These are phyloP conservation scores for Venturiaceae sp. DNA, from an alignment of 2,329 filamentous ascomycete species.

Conservation along the genomic window DNA sequence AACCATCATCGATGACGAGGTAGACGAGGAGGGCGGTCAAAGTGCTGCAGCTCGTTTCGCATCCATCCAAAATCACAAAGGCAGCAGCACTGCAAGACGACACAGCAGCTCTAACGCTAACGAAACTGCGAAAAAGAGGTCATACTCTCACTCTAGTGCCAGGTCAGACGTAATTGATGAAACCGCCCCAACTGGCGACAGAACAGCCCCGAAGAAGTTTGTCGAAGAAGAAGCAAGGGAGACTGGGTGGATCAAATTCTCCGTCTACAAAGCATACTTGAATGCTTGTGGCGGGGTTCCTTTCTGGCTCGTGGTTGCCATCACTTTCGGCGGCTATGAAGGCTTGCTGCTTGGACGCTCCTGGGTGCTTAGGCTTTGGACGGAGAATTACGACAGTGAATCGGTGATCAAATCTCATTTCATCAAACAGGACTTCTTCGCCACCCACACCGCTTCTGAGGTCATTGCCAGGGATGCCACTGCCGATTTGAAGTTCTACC, in stretches of 20 bases:
- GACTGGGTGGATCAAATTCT: slow-evolving; percentile 56
- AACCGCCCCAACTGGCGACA: background rate
- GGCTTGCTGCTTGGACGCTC: slow-evolving; percentile 43
- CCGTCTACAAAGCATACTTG: slow-evolving; percentile 60
- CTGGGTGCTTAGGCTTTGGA: slow-evolving; percentile 57
- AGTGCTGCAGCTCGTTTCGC: slow-evolving; percentile 37
- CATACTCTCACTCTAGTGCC: background rate
- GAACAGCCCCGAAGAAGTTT: slow-evolving; percentile 52
- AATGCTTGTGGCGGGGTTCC: slow-evolving; percentile 52
- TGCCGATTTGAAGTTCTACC: slow-evolving; percentile 12
- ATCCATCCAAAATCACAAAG: background rate
- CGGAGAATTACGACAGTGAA: slow-evolving; percentile 6
- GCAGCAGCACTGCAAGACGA: background rate
- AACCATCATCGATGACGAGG: slow-evolving; percentile 24
- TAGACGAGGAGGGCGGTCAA: slow-evolving; percentile 18
- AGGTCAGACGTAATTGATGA: slow-evolving; percentile 8
- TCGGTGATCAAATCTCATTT: background rate
- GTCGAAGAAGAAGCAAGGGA: slow-evolving; percentile 67
- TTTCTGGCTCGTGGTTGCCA: slow-evolving; percentile 48
- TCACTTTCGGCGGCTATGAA: slow-evolving; percentile 47
- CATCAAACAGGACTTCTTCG: background rate
- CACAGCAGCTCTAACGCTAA: slow-evolving; percentile 2
- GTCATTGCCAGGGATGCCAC: background rate
- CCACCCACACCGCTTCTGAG: background rate
- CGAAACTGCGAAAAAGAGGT: background rate